These are phyloP conservation scores for Colletotrichum limetticola DNA, from an alignment of 2,329 filamentous ascomycete genomes.

Conservation along the genomic window DNA sequence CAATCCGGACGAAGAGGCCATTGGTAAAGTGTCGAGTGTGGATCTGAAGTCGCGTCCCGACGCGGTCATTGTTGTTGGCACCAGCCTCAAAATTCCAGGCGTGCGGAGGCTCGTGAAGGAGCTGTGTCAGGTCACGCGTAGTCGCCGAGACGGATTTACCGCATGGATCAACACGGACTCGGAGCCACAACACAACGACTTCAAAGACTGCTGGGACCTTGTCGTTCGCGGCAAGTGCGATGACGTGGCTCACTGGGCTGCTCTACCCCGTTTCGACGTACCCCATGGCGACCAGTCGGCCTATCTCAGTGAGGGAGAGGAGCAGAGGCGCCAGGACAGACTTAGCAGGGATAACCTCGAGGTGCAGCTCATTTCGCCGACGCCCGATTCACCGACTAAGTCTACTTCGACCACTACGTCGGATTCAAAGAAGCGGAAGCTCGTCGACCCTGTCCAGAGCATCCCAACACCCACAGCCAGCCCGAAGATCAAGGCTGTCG, in stretches of 20 bases:
- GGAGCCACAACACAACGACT: slow-evolving; percentile 82
- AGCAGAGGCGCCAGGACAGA: slow-evolving; percentile 48
- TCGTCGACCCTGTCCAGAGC: slow-evolving; percentile 55
- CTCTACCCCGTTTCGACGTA: slow-evolving; percentile 69
- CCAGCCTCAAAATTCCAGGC: slow-evolving; percentile 93
- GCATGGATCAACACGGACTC: slow-evolving; percentile 95
- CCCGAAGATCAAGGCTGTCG: slow-evolving; percentile 57
- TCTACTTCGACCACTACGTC: slow-evolving; percentile 41
- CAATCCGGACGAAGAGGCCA: slow-evolving; percentile 96
- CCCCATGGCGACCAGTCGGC: slow-evolving; percentile 62
- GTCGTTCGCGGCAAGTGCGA: slow-evolving; percentile 90
- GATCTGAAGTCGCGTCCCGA: slow-evolving; percentile 89
- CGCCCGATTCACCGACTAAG: slow-evolving; percentile 39
- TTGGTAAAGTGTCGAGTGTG: slow-evolving; percentile 87
- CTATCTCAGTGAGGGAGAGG: slow-evolving; percentile 56
- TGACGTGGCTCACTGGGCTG: slow-evolving; percentile 80
- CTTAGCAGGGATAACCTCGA: slow-evolving; percentile 51
- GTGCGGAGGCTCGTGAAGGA: slow-evolving; percentile 90
- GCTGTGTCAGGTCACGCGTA: slow-evolving; percentile 87
- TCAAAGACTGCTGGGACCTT: slow-evolving; percentile 94
- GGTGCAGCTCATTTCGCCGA: slow-evolving; percentile 49
- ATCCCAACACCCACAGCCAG: slow-evolving; percentile 70
- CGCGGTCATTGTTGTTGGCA: slow-evolving; percentile 93
- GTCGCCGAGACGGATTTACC: slow-evolving; percentile 84
- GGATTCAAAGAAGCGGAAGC: slow-evolving; percentile 52